phyloP scores from a whole-genome alignment of 345 rosid species.

The Erysimum cheiranthoides region DNA sequence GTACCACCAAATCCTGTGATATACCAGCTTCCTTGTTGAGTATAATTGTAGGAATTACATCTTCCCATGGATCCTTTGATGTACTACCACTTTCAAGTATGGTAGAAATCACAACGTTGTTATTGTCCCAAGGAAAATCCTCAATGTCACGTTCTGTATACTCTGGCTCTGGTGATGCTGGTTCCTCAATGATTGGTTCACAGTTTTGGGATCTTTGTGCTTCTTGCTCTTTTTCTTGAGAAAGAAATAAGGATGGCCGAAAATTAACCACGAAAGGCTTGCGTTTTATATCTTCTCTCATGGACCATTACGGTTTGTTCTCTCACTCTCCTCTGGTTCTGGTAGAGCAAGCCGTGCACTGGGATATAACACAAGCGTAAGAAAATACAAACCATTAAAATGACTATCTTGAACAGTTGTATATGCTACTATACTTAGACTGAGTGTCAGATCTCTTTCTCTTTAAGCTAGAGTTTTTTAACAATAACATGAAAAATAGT shows the following conservation, averaged over 20 bases:
- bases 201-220: conserved; percentile 35
- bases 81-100: conserved; percentile 27
- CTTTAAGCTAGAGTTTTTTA: no score
- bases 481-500: no score
- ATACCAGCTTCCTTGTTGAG: conserved; percentile 60
- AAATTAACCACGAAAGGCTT: conserved; percentile 45
- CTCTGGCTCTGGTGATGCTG: conserved; percentile 68
- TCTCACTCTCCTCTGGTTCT: conserved; percentile 70
- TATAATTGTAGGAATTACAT: conserved; percentile 62
- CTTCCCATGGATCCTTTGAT: conserved; percentile 50
- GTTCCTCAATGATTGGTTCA: conserved; percentile 84
- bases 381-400: neutral
- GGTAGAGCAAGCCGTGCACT: conserved; percentile 89
- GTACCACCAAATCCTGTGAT: conserved; percentile 77
- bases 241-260: conserved; percentile 50
- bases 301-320: conserved; percentile 44
- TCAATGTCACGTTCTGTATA: conserved; percentile 63
- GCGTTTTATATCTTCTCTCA: conserved; percentile 38
- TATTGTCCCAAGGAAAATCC: conserved; percentile 57
- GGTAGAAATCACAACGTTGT: conserved; percentile 64
- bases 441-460: neutral
- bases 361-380: conserved; percentile 29
- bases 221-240: conserved; percentile 32
- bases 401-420: conserved; percentile 4
- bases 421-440: neutral